phyloP scores from a whole-genome alignment of 176 grass and related monocot genomes.

The Oryza rufipogon region DNA sequence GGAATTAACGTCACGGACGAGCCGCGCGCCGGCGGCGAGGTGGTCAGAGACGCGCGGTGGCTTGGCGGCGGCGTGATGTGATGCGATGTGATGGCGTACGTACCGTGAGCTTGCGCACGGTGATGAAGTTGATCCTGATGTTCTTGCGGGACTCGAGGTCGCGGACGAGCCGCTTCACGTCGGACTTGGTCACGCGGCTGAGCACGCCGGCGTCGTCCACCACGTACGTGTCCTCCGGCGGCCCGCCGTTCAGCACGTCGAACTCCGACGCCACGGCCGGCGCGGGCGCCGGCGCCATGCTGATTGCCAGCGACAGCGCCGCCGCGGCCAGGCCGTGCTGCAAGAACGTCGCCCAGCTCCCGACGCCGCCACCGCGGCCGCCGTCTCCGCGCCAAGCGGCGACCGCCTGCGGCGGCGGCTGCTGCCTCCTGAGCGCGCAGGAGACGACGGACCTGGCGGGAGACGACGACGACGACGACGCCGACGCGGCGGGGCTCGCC shows the following conservation, averaged over 20 bases:
- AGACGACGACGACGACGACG: neutral
- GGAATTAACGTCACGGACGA: too few species aligned
- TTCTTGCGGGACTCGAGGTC: slow-evolving; percentile 90
- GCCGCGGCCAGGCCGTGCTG: slow-evolving; percentile 73
- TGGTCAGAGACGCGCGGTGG: neutral
- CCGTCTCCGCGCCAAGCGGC: slow-evolving; percentile 17
- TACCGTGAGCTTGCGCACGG: slow-evolving; percentile 94
- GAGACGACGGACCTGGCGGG: slow-evolving; percentile 36
- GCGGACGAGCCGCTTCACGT: slow-evolving; percentile 70
- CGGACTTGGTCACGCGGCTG: slow-evolving; percentile 94
- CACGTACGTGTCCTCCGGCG: slow-evolving; percentile 75
- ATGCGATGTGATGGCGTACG: neutral
- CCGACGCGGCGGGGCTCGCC: neutral
- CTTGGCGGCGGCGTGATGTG: neutral
- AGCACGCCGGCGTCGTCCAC: slow-evolving; percentile 94
- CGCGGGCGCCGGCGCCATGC: slow-evolving; percentile 57
- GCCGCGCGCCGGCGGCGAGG: neutral
- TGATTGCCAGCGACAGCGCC: slow-evolving; percentile 81
- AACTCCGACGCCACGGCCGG: slow-evolving; percentile 81
- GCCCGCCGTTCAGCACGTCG: slow-evolving; percentile 80
- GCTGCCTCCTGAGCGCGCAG: slow-evolving; percentile 51
- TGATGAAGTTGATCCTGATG: slow-evolving; percentile 87
- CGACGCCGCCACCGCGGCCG: neutral
- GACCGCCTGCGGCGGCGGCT: neutral
- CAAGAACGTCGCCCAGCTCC: slow-evolving; percentile 67